These are phyloP conservation scores for Cymbopogon citratus DNA, from an alignment of 176 grass and related monocot genomes.

Conservation along the genomic window DNA sequence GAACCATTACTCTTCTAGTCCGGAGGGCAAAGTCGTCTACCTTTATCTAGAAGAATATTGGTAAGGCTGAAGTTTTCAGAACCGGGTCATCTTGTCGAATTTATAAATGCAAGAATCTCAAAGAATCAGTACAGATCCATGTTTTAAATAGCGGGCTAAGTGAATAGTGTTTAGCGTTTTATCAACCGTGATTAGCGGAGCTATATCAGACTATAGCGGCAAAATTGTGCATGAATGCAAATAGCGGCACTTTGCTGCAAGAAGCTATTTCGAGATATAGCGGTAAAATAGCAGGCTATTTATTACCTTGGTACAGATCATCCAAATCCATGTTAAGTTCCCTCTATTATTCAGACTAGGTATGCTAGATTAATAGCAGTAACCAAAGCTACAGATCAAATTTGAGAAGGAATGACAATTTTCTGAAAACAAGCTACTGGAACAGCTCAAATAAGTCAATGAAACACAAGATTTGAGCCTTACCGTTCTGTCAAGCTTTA, in stretches of 20 bases:
- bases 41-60: not conserved
- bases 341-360: not conserved
- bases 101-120: not conserved
- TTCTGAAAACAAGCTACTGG: not conserved
- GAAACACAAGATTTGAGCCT: not conserved
- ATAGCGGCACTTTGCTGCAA: no score
- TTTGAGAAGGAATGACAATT: not conserved
- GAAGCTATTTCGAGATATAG: no score
- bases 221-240: no score
- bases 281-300: no score
- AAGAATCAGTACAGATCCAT: not conserved
- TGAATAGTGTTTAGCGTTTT: no score
- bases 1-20: no score
- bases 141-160: no score
- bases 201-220: no score
- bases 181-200: no score
- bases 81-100: not conserved
- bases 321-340: not conserved
- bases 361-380: not conserved
- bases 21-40: not conserved
- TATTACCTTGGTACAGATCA: not conserved
- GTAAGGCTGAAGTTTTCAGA: not conserved
- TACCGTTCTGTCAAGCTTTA: constrained; percentile 58
- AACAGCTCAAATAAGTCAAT: not conserved
- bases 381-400: not conserved